phyloP scores from a whole-genome alignment of 1,284 basidiomycete genomes.

The Leccinum subrobustum region DNA sequence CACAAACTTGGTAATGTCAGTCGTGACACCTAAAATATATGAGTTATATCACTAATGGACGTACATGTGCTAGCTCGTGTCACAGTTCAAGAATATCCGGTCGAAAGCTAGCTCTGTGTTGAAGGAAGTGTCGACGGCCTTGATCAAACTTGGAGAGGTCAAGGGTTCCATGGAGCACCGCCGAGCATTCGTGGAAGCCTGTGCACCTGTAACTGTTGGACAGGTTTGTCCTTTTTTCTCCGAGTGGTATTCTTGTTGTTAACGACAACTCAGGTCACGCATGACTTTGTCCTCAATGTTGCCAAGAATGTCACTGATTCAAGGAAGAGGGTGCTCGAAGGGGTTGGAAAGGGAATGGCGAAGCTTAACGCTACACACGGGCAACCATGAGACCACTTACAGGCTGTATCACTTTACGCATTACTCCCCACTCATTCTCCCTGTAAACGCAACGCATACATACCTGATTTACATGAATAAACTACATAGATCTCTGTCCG shows the following conservation, averaged over 20 bases:
- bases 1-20: constrained; percentile 68
- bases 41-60: background rate
- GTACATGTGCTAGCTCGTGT: constrained; percentile 50
- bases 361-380: constrained; percentile 51
- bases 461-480: background rate
- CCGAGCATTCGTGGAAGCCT: constrained; percentile 51
- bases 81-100: constrained; percentile 63
- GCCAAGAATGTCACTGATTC: constrained; percentile 67
- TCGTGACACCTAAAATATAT: constrained; percentile 9
- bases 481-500: background rate
- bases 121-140: constrained; percentile 52
- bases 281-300: constrained; percentile 60
- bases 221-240: constrained; percentile 39
- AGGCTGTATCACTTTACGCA: constrained; percentile 8
- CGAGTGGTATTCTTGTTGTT: background rate
- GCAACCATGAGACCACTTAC: constrained; percentile 19
- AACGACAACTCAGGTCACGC: constrained; percentile 48
- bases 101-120: constrained; percentile 49
- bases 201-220: constrained; percentile 39
- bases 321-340: constrained; percentile 68
- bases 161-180: constrained; percentile 53
- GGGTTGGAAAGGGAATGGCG: constrained; percentile 63
- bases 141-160: constrained; percentile 50
- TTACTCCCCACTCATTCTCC: constrained; percentile 29
- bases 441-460: constrained; percentile 17